A percentile compares a stretch with the other conserved stretches of the same genome.
Evolutionary conservation across 495 filamentous ascomycete species (phyloP).

Genomic region (Coniosporium apollinis): DNA sequence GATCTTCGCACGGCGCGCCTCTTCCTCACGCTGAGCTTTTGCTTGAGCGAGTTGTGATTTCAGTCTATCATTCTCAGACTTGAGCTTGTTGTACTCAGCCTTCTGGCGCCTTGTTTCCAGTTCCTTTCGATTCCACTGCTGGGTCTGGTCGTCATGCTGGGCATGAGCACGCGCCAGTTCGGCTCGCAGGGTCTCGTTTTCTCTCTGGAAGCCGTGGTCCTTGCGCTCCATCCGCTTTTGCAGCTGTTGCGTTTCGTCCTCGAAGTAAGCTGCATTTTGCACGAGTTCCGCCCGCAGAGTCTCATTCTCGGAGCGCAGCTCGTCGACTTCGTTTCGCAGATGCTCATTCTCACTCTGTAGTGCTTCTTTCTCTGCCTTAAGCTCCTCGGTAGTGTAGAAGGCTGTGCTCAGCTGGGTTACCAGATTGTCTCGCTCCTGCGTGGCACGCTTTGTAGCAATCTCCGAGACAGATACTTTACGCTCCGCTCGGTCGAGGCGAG

Average conservation of each 20-base stretch:
- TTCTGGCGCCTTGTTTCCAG: not conserved
- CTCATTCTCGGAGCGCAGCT: constrained; percentile 2
- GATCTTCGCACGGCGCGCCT: constrained; percentile 8
- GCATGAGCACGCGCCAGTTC: no score
- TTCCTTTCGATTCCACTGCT: not conserved
- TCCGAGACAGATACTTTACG: constrained; percentile 44
- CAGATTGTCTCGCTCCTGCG: constrained; percentile 46
- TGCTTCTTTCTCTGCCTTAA: constrained; percentile 30
- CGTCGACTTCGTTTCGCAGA: constrained; percentile 5
- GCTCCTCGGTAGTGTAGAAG: constrained; percentile 43
- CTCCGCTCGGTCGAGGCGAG: constrained; percentile 39
- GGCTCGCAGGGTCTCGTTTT: no score
- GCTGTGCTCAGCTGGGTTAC: constrained; percentile 46
- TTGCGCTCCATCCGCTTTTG: not conserved
- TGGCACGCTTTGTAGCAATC: constrained; percentile 39
- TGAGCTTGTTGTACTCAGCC: not conserved
- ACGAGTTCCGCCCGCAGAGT: not conserved
- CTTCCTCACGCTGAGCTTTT: constrained; percentile 12
- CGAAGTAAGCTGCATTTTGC: not conserved
- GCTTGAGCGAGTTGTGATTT: constrained; percentile 11
- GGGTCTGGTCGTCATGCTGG: not conserved
- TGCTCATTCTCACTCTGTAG: constrained; percentile 12
- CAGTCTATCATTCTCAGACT: constrained; percentile 1
- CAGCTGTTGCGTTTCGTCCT: not conserved
- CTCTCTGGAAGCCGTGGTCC: not conserved